Conservation (phyloP, 2,329 filamentous ascomycete genomes). For the Nakataea oryzae region DNA sequence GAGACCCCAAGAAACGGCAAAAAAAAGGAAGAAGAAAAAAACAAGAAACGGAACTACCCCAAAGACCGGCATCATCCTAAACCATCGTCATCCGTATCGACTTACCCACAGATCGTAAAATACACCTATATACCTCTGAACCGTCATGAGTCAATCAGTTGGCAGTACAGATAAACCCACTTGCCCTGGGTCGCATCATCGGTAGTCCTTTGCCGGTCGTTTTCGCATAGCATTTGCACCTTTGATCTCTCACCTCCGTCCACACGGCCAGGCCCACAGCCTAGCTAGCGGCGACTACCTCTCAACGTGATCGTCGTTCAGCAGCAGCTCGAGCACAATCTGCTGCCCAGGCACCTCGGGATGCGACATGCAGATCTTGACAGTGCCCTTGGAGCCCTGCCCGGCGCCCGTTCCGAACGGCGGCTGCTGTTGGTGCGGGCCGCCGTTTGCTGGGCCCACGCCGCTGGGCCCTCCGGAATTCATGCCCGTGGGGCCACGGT, state of each 20-base stretch:
- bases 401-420: conserved; percentile 8
- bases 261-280: background rate
- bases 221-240: background rate
- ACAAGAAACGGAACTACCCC: background rate
- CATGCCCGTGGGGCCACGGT: conserved; percentile 46
- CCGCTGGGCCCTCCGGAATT: conserved; percentile 13
- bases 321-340: conserved; percentile 81
- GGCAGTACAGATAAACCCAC: background rate
- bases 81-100: background rate
- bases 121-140: background rate
- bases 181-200: background rate
- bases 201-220: background rate
- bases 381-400: conserved; percentile 54
- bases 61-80: background rate
- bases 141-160: background rate
- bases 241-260: background rate
- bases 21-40: background rate
- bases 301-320: conserved; percentile 74
- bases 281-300: conserved; percentile 16
- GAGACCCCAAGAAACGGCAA: too few relatives aligned
- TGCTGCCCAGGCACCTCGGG: conserved; percentile 76
- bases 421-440: conserved; percentile 5
- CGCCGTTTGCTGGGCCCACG: conserved; percentile 14
- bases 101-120: background rate
- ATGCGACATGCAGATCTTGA: conserved; percentile 94